Percentiles rank a stretch among this genome's conserved stretches.
Evolutionary conservation across 805 yeast genomes (phyloP).

Genomic region (Yarrowia sp.): DNA sequence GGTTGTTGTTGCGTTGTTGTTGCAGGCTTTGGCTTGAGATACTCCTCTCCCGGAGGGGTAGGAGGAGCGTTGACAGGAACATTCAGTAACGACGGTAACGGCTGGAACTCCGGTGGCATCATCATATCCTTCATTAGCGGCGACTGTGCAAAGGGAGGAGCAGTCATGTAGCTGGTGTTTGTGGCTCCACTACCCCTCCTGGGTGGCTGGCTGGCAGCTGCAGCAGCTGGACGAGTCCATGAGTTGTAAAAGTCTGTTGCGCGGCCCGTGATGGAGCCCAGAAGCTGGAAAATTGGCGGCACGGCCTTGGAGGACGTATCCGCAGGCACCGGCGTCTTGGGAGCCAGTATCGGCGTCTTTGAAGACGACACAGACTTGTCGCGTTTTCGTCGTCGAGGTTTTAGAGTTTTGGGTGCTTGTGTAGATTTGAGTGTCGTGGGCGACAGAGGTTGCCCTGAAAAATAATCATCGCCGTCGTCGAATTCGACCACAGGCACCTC

Average conservation of each 20-base stretch:
- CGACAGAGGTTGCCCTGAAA: conserved; percentile 9
- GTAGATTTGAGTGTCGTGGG: conserved; percentile 12
- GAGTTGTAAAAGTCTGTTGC: conserved; percentile 22
- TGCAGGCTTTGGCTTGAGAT: not conserved
- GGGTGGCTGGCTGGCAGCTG: conserved; percentile 15
- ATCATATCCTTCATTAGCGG: conserved; percentile 9
- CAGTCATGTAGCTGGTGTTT: not conserved
- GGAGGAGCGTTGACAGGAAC: conserved; percentile 33
- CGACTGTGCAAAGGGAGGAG: not conserved
- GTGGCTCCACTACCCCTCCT: conserved; percentile 17
- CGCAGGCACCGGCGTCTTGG: not conserved
- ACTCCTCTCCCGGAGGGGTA: conserved; percentile 9
- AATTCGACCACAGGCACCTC: conserved; percentile 18
- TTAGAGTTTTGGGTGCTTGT: conserved; percentile 19
- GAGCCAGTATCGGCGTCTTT: not conserved
- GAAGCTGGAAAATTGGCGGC: conserved; percentile 26
- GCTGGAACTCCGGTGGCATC: conserved; percentile 11
- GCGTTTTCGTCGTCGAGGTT: conserved; percentile 23
- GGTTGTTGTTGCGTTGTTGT: not conserved
- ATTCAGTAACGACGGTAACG: conserved; percentile 6
- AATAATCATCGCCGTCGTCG: conserved; percentile 19
- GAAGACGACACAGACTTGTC: not conserved
- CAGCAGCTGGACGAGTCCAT: conserved; percentile 4
- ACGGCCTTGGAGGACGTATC: not conserved
- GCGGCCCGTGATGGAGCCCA: conserved; percentile 25